Conservation (phyloP, 2,329 filamentous ascomycete genomes). For the Diaporthe sp. region DNA sequence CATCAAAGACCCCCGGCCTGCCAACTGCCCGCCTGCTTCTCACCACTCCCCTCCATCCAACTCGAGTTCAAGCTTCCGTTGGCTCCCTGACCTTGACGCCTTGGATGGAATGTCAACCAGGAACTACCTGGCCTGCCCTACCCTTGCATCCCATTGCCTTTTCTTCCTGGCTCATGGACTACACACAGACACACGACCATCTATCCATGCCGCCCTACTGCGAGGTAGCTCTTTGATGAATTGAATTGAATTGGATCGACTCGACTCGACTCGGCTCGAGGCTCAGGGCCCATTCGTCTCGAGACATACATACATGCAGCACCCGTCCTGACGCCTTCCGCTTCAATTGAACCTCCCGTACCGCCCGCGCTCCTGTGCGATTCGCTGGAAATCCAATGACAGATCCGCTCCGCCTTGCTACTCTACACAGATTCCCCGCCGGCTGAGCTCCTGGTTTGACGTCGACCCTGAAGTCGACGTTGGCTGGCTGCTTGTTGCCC, state of each 20-base stretch:
- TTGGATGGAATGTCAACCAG: slow-evolving; percentile 19
- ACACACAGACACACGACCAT: background rate
- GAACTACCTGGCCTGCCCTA: slow-evolving; percentile 16
- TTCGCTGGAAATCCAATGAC: background rate
- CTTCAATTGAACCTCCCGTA: background rate
- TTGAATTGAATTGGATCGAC: background rate
- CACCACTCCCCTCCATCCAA: slow-evolving; percentile 1
- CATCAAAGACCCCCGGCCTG: slow-evolving; percentile 4
- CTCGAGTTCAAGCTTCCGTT: slow-evolving; percentile 25
- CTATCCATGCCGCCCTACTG: background rate
- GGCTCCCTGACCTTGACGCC: slow-evolving; percentile 27
- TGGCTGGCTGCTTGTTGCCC: slow-evolving; percentile 17
- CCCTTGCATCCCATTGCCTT: background rate
- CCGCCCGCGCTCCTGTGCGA: background rate
- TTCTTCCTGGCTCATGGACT: background rate
- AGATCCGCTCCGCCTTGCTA: slow-evolving; percentile 12
- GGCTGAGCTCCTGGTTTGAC: slow-evolving; percentile 6
- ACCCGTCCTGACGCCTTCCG: background rate
- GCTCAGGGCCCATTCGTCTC: background rate
- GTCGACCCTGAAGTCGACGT: background rate
- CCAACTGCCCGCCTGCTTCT: background rate
- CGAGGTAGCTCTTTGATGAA: background rate
- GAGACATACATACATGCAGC: background rate
- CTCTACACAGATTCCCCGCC: background rate
- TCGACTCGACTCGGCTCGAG: background rate